Base-by-base conservation (phyloP, 805 yeast genomes). In the Saccharomyces jurei region DNA sequence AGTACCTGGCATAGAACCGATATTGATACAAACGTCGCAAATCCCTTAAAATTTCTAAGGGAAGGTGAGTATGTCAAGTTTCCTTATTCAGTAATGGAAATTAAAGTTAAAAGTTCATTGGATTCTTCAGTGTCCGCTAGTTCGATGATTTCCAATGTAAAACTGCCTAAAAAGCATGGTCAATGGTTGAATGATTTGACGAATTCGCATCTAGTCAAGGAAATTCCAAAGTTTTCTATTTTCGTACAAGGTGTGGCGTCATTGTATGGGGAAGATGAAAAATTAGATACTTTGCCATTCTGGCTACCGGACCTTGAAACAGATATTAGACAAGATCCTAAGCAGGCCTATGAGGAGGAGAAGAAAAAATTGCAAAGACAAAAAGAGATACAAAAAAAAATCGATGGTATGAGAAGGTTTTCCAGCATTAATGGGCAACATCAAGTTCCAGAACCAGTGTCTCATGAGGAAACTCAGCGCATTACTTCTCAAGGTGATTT, bases 211-310 rank as follows among this genome's bases (percentile, higher is more conserved):
- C 76, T 92, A 62, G 96, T 90, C 50, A 90, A 89, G 67, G 97
- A 90, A 69, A 91, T 92, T 57, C 97, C 97, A 54, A 87, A 88
- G 64, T 92, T 92, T 66, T 88, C 96, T 51, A 89, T 90, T 71
- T 92, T 87, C 68, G 79, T 92, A 61, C 99, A 92, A 69, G 98
- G 98, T 72, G 82, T 90, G 55, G 90, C 97, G 4, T 79, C 89
- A 2, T 77, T 92, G 58, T 92, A 84, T 67, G 81, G 89, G 52
- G 98, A 92, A 66, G 97, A 92, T 63, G 73, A 70, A 36, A 85
- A 86, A 61, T 78, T 92, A 66, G 96, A 89, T 67, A 83, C 86
- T 58, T 77, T 92, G 58, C 99, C 99, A 54, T 87, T 90, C 70
- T 92, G 99, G 99, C 78, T 89, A 60, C 88, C 95, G 55, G 97